phyloP scores from a whole-genome alignment of 768 basidiomycete genomes.

The Rhodotorula sphaerocarpa region DNA sequence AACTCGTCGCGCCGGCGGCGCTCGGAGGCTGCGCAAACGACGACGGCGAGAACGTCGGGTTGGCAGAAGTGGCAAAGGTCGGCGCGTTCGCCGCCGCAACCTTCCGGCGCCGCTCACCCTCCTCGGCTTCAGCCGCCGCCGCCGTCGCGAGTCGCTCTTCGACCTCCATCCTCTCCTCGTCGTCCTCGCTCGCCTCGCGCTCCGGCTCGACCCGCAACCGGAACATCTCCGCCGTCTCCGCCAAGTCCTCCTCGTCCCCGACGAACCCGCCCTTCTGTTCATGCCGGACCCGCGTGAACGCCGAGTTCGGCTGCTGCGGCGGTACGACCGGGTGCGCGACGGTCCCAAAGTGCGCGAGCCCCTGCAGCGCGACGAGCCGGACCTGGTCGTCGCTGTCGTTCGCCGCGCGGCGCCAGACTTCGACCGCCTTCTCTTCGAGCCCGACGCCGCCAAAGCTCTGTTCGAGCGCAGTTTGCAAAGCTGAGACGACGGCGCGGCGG shows the following conservation, averaged over 20 bases:
- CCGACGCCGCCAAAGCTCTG: slow-evolving; percentile 4
- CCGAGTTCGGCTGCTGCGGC: slow-evolving; percentile 10
- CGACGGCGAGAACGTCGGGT: background rate
- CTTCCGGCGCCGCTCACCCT: background rate
- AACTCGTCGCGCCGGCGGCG: background rate
- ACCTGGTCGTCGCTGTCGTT: slow-evolving; percentile 2
- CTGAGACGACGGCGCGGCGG: slow-evolving; percentile 12
- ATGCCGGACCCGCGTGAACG: background rate
- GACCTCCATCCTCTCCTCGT: slow-evolving; percentile 1
- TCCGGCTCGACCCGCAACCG: background rate
- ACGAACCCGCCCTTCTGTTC: slow-evolving; percentile 6
- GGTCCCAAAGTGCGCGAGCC: background rate
- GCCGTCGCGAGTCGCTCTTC: background rate
- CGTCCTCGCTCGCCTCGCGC: slow-evolving; percentile 1
- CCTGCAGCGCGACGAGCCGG: background rate
- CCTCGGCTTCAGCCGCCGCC: background rate
- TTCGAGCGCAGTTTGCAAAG: background rate
- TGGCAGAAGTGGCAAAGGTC: background rate
- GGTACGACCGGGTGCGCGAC: slow-evolving; percentile 21
- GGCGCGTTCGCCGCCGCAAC: background rate
- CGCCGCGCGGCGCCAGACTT: slow-evolving; percentile 10
- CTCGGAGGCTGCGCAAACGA: background rate
- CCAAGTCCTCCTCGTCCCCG: slow-evolving; percentile 13
- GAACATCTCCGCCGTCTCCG: slow-evolving; percentile 15
- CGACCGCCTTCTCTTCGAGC: background rate